Conservation (phyloP, 2,329 filamentous ascomycete species). For the Aspergillus fischeri region DNA sequence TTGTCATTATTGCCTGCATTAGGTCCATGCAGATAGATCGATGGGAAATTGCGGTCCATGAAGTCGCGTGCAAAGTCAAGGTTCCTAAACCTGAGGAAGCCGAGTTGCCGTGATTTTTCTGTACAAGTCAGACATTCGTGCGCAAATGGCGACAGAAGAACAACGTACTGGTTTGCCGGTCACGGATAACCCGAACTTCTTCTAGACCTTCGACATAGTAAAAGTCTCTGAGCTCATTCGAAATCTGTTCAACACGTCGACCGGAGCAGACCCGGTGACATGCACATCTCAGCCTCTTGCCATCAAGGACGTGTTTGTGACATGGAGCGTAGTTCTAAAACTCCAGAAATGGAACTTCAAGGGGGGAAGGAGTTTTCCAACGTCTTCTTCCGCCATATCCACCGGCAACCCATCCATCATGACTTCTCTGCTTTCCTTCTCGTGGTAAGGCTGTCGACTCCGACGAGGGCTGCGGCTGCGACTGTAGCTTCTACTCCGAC, state of each 20-base stretch:
- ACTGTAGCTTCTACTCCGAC: conserved; percentile 33
- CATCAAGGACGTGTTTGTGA: conserved; percentile 20
- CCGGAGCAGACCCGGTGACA: conserved; percentile 30
- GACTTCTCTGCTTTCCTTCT: conserved; percentile 45
- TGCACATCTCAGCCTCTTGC: conserved; percentile 39
- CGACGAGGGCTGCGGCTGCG: conserved; percentile 35
- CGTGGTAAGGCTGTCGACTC: conserved; percentile 35
- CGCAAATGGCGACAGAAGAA: background rate
- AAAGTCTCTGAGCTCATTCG: conserved; percentile 50
- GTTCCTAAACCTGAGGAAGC: conserved; percentile 52
- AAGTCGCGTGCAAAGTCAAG: conserved; percentile 50
- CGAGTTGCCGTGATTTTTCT: conserved; percentile 55
- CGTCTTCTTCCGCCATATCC: conserved; percentile 50
- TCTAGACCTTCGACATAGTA: conserved; percentile 52
- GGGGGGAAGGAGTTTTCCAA: conserved; percentile 39
- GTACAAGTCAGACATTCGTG: conserved; percentile 1
- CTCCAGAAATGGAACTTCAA: conserved; percentile 12
- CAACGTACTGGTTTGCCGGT: conserved; percentile 53
- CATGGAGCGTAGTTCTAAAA: conserved; percentile 14
- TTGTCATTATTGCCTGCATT: conserved; percentile 36
- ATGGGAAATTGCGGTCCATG: conserved; percentile 50
- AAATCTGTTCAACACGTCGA: conserved; percentile 48
- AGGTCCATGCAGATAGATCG: conserved; percentile 48
- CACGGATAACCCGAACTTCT: conserved; percentile 55
- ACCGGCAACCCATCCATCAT: conserved; percentile 49